Base-by-base conservation (phyloP, 1,284 basidiomycete genomes). In the Cutaneotrichosporon sp. region DNA sequence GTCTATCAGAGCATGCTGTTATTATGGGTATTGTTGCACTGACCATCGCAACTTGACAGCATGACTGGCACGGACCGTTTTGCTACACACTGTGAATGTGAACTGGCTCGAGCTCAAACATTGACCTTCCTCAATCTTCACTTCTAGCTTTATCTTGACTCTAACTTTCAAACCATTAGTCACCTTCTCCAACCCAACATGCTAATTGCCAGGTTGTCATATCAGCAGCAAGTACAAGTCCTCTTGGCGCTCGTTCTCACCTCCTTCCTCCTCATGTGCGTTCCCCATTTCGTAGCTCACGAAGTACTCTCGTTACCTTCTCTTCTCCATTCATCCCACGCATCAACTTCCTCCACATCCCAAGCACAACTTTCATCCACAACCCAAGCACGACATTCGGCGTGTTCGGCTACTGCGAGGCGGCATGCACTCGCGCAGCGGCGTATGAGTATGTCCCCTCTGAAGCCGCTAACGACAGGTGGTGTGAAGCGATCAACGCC, bases 301-400 rank as follows among this genome's bases (percentile, higher is more conserved):
- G 10, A 21, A 80, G 79, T 10, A 75, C 78, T 59, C 67, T 80
- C 22, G 59, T 74, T 32, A 76, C 75, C 18, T 80, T 80, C 65
- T 80, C 79, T 1, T 68, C 76, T 1, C 79, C 79, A 0, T 80
- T 80, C 65, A 76, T 79, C 64, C 57, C 64, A 1, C 64, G 69
- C 2, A 78, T 80, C 64, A 70, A 70, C 60, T 79, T 79, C 62
- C 66, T 80, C 2, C 36, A 55, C 11, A 60, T 57, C 1, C 69
- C 69, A 1, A 58, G 59, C 16, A 74, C 73, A 14, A 71, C 65
- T 3, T 78, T 77, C 40, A n/a, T 80, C 2, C 36, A 55, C 11
- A 60, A 58, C 1, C 69, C 69, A 1, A 58, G 59, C 16, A 74
- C 73, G 18, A 71, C 65, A 5, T 78, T 77, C 40, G 79, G 79